Evolutionary conservation across 352 stramenopile species (phyloP), one percentile per base, ranked within the genome.

Genomic region (Phytophthora pini): DNA sequence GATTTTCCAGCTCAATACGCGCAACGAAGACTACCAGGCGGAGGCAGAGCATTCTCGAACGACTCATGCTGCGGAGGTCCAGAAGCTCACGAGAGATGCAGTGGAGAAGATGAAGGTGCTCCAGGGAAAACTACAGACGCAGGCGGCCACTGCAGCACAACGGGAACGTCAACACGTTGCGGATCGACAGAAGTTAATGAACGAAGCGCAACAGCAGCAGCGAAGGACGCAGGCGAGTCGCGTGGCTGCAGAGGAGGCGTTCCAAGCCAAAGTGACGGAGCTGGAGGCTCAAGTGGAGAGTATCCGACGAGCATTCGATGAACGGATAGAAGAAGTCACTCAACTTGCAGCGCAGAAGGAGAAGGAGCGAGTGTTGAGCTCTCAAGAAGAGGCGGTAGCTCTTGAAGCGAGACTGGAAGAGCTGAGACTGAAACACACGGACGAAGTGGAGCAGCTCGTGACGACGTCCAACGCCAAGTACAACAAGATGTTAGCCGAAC

Each of bases 1-100:
- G 34, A 97, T 98, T 53, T 97, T 97, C 79, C 92, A 97, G 62
- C 79, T 98, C 49, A 98, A 98, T 70, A 98, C 92, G 3, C 89
- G 91, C 65, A 98, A 98, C 62, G 90, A 98, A 61, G 92, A 98
- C 68, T 88, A 90, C 32, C 74, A 94, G 65, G 70, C 66, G n/a
- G 87, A 92, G 65, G 67, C 91, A 2, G 70, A 80, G 26, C 76
- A 86, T 17, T 51, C 74, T 39, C 70, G 78, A n/a, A 59, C 52
- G 11, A 55, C 65, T 2, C 77, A 92, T 36, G 44, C 64, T 1
- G 34, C 53, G 5, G 78, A 92, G 44, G 56, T 84, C 15, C 69
- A 82, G 32, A 62, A 70, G n/a, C 57, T 94, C 40, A 82, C 82
- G 39, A 54, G 68, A 43, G 82, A 92, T 56, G 79, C 83, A 9